These are phyloP conservation scores for Xerocomus minutiporus DNA, from an alignment of 1,284 basidiomycete genomes.

Conservation along the genomic window DNA sequence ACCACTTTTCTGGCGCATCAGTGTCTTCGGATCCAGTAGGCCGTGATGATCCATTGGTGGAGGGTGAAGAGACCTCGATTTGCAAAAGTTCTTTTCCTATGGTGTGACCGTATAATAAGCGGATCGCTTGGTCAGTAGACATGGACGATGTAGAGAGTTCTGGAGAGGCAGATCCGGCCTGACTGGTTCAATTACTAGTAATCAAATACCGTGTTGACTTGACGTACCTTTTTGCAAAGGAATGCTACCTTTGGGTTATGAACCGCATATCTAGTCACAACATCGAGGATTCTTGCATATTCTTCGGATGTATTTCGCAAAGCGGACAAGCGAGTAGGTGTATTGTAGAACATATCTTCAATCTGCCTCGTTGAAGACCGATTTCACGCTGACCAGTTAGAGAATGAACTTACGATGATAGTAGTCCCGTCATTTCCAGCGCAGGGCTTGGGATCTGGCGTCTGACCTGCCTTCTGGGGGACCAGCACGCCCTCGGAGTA, in stretches of 20 bases:
- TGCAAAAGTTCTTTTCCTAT: constrained; percentile 81
- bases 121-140: constrained; percentile 71
- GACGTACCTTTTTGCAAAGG: constrained; percentile 82
- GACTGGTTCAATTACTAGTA: constrained; percentile 1
- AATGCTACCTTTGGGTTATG: constrained; percentile 90
- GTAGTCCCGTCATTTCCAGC: constrained; percentile 95
- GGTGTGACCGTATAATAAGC: constrained; percentile 75
- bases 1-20: constrained; percentile 51
- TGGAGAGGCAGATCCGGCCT: constrained; percentile 70
- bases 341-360: constrained; percentile 95
- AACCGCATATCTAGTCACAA: constrained; percentile 91
- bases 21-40: constrained; percentile 24
- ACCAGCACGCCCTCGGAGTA: constrained; percentile 76
- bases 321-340: constrained; percentile 82
- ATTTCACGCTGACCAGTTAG: background rate
- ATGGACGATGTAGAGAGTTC: constrained; percentile 81
- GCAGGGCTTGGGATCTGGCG: constrained; percentile 77
- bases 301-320: constrained; percentile 87
- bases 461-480: constrained; percentile 63
- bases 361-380: constrained; percentile 48
- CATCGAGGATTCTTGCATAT: constrained; percentile 87
- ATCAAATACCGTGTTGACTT: background rate
- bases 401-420: constrained; percentile 59
- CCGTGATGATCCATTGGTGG: constrained; percentile 9
- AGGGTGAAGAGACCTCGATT: constrained; percentile 40